Base-by-base conservation (phyloP, 2,329 filamentous ascomycete species). In the Verticillium albo-atrum region DNA sequence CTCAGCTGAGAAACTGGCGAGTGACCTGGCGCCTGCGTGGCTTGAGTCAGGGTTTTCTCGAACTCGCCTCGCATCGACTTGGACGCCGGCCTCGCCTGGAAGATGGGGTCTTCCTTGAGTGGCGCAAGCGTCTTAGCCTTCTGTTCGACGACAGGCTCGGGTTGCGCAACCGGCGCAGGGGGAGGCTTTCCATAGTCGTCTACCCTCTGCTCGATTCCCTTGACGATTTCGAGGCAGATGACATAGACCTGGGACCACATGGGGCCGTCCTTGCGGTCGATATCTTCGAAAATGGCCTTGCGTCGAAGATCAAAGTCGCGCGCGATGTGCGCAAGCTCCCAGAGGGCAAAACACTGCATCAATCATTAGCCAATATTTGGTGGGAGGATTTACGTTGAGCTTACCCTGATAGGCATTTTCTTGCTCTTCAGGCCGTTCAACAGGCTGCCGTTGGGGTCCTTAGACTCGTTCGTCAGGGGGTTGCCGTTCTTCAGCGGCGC, bases 361-460 rank as follows among this genome's bases (percentile, higher is more conserved):
- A n/a, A 53, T 61, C 15, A n/a, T 28, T 2, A 32, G 15, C 15
- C n/a, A 25, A n/a, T 5, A 15, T 12, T 5, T 26, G 15, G 50
- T 14, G 27, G 2, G n/a, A n/a, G 6, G 28, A 10, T 32, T 32
- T 26, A 55, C 34, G 23, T 4, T 4, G 30, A 2, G 4, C 25
- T 6, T 75, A 89, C 89, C 74, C 85, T 88, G 61, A 91, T 86
- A 10, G 90, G 80, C 9, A 91, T 81, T 72, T 94, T 95, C 75
- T 92, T 95, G 64, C 89, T 89, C 71, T 88, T 93, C 53, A 98
- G 74, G 0, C 94, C 94, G 59, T 88, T 92, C 55, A 98, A 73
- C 28, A 98, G 79, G 70, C 91, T 97, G 35, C 92, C 92, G 68
- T 97, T 98, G 1, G 94, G 91, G 72, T 97, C 93, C 69, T 91